Base-by-base conservation (phyloP, 176 grass and related monocot genomes). In the Alloteropsis semialata region DNA sequence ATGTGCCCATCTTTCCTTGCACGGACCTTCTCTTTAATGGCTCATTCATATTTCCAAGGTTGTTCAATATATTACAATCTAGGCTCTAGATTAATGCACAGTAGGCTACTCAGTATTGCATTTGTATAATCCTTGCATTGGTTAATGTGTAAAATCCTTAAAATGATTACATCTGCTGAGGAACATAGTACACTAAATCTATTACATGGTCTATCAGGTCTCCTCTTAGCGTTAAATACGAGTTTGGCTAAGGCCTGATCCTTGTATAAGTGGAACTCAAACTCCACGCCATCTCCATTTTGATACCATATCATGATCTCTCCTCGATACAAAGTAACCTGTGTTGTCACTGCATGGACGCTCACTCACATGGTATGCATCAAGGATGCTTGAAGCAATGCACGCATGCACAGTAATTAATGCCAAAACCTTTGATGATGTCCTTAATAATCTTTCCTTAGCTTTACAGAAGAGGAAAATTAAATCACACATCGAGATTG, bases 391-490 rank as follows among this genome's bases (percentile, higher is more conserved):
- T 84, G 64, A 77, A 69, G 38, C 39, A 59, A 68, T 45, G 29
- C 29, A 50, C 18, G 30, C 39, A 43, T 69, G 25, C 72, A 59
- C 39, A 50, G 32, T 61, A 61, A 70, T 61, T 76, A 38, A 77
- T 76, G 43, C 38, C 32, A 24, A 42, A 77, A 39, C 63, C 69
- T 82, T 82, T 71, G 79, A 82, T 87, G 79, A 9, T 82, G 72
- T 53, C 63, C 62, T 18, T 59, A 51, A 13, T 59, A 57, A 62
- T 32, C 21, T 61, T 76, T 59, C 42, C 64, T 64, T 54, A 71
- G 44, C 44, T 67, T 62, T n/a, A 27, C 22, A 56, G 48, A 69
- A 57, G 18, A 34, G 54, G 41, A 5, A 55, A 68, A 39, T 55
- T 55, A 25, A 71, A 51, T 59, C 30, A 4, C 30, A 4, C 86